phyloP scores from a whole-genome alignment of 805 yeast genomes.

The Hanseniaspora pseudoguilliermondii region DNA sequence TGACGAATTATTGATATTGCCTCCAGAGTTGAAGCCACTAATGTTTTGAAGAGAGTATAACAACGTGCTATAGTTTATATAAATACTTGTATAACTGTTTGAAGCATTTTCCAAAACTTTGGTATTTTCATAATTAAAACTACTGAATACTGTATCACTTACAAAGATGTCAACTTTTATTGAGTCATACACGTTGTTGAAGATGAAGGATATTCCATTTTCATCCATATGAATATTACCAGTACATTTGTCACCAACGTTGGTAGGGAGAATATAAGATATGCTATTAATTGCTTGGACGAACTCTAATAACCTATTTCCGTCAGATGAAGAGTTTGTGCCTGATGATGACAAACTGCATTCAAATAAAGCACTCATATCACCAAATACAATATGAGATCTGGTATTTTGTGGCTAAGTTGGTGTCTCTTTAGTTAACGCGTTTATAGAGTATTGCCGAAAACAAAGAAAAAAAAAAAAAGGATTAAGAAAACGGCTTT shows the following conservation, averaged over 20 bases:
- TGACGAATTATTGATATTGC: background rate
- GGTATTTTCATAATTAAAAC: background rate
- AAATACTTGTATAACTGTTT: constrained; percentile 1
- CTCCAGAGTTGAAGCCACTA: background rate
- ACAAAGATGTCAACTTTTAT: constrained; percentile 11
- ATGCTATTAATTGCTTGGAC: constrained; percentile 10
- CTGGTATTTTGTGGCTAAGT: background rate
- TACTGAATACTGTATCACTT: constrained; percentile 2
- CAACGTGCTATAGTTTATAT: constrained; percentile 7
- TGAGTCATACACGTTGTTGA: constrained; percentile 7
- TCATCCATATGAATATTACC: constrained; percentile 11
- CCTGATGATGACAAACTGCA: constrained; percentile 3
- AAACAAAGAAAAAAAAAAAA: too few species aligned
- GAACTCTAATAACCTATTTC: constrained; percentile 3
- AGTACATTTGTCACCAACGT: constrained; percentile 1
- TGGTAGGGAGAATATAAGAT: background rate
- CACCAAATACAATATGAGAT: background rate
- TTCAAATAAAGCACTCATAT: constrained; percentile 6
- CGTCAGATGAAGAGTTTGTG: background rate
- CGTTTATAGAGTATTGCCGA: too few species aligned
- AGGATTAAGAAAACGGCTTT: too few species aligned
- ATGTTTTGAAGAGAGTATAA: constrained; percentile 8
- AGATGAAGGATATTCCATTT: constrained; percentile 9
- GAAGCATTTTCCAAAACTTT: background rate
- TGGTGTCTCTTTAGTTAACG: too few species aligned